Base-by-base conservation (phyloP, 345 rosid species). In the Rhizophora apiculata region DNA sequence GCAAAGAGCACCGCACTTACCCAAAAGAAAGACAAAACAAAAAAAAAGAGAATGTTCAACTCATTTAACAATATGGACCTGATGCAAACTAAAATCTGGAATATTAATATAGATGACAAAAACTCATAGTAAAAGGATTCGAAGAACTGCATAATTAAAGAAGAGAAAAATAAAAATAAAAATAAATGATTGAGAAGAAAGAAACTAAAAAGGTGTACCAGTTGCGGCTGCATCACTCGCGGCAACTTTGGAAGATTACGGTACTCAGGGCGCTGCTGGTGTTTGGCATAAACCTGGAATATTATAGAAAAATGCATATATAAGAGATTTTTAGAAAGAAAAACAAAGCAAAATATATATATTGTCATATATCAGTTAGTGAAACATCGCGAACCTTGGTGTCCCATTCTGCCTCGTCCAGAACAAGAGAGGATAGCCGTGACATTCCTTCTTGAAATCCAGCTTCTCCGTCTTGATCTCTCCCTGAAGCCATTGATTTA, bases 381-480 rank as follows among this genome's bases (percentile, higher is more conserved):
- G 11, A 36, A 8, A 16, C 36, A 22, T 39, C 29, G 43, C 43
- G 31, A 24, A 43, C 73, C 64, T 74, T 68, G 71, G 74, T 67
- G 43, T 80, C 80, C 77, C 76, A 74, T 49, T 76, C 46, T 0
- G 88, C 86, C 62, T 87, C 88, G 3, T 84, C 76, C 0, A 78
- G 76, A 74, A 74, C 76, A 60, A 72, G 85, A n/a, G 90, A 86
- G 57, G 93, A 87, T 31, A 73, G 71, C 80, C 87, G 77, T 52
- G 81, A 68, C 27, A 76, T 74, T 70, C 78, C 86, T 76, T 87
- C 85, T 71, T 84, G 84, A 62, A 80, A 80, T 43, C 78, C 79
- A 18, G 80, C 54, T 31, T 83, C 89, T 26, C 74, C 84, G 65
- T 79, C 86, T 64, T 77, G 72, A 51, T 60, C 63, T 32, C 51